Base-by-base conservation (phyloP, 192 early-diverging fungal genomes). In the Chytriomyces confervae region DNA sequence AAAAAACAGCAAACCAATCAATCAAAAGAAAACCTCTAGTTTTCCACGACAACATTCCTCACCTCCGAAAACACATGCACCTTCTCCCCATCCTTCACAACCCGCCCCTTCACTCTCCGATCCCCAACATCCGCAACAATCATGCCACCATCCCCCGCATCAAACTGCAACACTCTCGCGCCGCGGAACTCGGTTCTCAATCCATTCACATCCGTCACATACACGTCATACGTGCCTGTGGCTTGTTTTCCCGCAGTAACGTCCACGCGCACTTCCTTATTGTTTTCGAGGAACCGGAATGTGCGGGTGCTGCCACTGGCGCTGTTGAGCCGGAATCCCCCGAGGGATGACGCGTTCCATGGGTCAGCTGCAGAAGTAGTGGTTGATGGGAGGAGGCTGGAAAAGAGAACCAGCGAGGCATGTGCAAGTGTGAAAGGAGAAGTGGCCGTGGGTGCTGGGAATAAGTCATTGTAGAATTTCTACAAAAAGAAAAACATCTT, bases 401-500 rank as follows among this genome's bases (percentile, higher is more conserved):
- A 62, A 11, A 86, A 66, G 18, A 92, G 66, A 0, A 84, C 85
- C 66, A 90, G 75, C 1, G 94, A 92, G 16, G 93, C 93, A 77
- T 92, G 89, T 18, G 90, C 92, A 18, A 96, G 79, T 51, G 80
- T 72, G 5, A 80, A 83, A 80, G 80, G 77, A 45, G 80, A 82
- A 62, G 84, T 86, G 2, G 76, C 75, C 8, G 62, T 29, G 6
- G 71, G 69, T 0, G 77, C 53, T 29, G 81, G 76, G 68, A 96
- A 90, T 49, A 96, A 83, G 64, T 91, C 90, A 7, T 80, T 69
- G 73, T 90, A 84, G 80, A 91, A 88, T 83, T 94, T 91, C 86
- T 89, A 81, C 20, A 47, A 29, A 29, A 29, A 65, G 77, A 76
- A 73, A 66, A 88, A 89, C 87, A 91, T 36, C 36, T 36, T 36